These are phyloP conservation scores for Colletotrichum abscissum DNA, from an alignment of 2,329 filamentous ascomycete genomes.

Conservation along the genomic window DNA sequence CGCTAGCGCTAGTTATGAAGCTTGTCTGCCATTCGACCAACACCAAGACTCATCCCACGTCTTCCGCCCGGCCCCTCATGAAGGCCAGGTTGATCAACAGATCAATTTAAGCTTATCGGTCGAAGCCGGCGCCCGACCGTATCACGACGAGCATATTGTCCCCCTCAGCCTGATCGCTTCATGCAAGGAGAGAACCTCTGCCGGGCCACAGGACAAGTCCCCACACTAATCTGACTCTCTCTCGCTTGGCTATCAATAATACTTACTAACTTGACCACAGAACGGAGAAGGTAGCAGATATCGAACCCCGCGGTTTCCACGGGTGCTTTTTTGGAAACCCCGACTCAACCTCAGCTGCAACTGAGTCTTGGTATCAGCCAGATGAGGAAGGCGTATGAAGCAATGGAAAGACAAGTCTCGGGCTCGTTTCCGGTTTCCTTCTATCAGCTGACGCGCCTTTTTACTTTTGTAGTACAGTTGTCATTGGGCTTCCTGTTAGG, in stretches of 20 bases:
- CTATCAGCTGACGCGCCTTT: not conserved
- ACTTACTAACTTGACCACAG: not conserved
- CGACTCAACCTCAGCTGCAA: not conserved
- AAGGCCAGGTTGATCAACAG: not conserved
- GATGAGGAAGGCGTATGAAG: conserved; percentile 13
- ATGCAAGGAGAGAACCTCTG: not conserved
- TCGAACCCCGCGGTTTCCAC: not conserved
- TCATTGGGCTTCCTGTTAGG: not conserved
- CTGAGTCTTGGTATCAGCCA: not conserved
- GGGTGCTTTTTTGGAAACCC: not conserved
- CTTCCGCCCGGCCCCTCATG: not conserved
- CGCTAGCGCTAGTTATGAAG: conserved; percentile 10
- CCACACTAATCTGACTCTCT: not conserved
- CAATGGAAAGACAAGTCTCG: not conserved
- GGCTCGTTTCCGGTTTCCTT: not conserved
- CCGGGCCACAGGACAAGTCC: not conserved
- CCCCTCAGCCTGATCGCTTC: not conserved
- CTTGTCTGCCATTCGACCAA: conserved; percentile 10
- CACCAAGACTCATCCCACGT: conserved; percentile 18
- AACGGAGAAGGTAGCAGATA: not conserved
- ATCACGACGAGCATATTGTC: not conserved
- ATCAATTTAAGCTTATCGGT: not conserved
- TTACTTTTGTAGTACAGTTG: not conserved
- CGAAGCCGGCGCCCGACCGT: not conserved
- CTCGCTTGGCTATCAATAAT: not conserved